These are phyloP conservation scores for Hericium rajendrae DNA, from an alignment of 768 basidiomycete species.

Conservation along the genomic window DNA sequence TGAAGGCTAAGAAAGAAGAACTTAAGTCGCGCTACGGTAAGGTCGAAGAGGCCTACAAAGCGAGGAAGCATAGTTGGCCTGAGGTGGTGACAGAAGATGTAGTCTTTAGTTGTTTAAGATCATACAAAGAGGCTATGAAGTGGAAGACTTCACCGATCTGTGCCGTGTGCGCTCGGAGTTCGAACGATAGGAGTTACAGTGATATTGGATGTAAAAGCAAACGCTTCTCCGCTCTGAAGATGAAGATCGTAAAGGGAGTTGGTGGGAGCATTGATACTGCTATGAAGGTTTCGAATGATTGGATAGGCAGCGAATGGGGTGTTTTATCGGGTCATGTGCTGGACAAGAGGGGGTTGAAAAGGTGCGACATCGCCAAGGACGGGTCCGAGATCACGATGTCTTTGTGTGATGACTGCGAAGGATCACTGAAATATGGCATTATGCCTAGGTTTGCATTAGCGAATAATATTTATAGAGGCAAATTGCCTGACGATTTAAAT, in stretches of 20 bases:
- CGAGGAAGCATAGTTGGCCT: neutral
- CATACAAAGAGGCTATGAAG: neutral
- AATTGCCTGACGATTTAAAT: constrained; percentile 16
- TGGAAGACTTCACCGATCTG: neutral
- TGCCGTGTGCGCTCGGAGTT: neutral
- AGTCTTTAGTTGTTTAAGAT: neutral
- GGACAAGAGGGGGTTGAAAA: neutral
- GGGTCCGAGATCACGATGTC: neutral
- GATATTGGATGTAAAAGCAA: neutral
- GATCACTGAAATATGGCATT: neutral
- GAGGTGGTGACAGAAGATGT: neutral
- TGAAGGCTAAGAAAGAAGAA: neutral
- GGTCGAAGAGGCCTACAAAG: neutral
- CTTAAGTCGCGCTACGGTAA: neutral
- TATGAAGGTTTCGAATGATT: neutral
- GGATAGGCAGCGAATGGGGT: neutral
- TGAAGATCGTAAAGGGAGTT: no score
- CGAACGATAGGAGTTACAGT: neutral
- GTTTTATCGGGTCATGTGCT: neutral
- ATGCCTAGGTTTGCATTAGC: neutral
- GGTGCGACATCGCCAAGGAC: neutral
- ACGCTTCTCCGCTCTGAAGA: no score
- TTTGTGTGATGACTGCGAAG: neutral
- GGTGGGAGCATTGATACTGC: neutral
- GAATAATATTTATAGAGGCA: neutral